These are phyloP conservation scores for Trametes sp. DNA, from an alignment of 1,284 basidiomycete genomes.

Conservation along the genomic window DNA sequence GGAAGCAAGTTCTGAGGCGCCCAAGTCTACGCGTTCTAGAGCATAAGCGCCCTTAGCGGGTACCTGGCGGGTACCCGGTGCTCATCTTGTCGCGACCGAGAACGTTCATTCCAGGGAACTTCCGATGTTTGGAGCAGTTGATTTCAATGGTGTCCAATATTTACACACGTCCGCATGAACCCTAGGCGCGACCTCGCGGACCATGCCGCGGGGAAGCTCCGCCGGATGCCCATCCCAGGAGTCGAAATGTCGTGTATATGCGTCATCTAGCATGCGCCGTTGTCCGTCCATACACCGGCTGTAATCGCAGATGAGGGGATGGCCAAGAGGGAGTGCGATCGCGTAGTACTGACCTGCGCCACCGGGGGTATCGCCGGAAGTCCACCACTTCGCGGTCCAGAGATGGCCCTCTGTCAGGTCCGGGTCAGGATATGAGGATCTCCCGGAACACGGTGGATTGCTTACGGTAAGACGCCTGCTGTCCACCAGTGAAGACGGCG, in stretches of 20 bases:
- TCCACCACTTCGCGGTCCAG: conserved; percentile 75
- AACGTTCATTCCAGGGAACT: neutral
- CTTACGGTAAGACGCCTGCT: conserved; percentile 60
- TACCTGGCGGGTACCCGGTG: neutral
- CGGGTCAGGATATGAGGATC: conserved; percentile 20
- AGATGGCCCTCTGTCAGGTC: conserved; percentile 53
- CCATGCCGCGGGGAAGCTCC: no score
- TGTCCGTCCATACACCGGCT: conserved; percentile 65
- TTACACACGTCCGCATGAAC: conserved; percentile 8
- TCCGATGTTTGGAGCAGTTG: conserved; percentile 7
- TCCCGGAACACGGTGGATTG: neutral
- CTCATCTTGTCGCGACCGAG: neutral
- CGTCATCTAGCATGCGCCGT: conserved; percentile 53
- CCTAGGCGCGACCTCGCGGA: neutral
- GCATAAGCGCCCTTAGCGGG: neutral
- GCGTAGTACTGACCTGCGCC: conserved; percentile 46
- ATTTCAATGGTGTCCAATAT: conserved; percentile 13
- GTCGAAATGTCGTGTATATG: neutral
- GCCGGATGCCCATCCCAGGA: neutral
- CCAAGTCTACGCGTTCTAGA: neutral
- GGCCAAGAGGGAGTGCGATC: conserved; percentile 8
- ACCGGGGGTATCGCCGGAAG: conserved; percentile 61
- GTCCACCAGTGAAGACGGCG: conserved; percentile 56
- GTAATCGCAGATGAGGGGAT: conserved; percentile 3
- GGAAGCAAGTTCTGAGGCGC: conserved; percentile 6